Evolutionary conservation across 2,329 filamentous ascomycete species (phyloP), one percentile per base, ranked within the genome.

Genomic region (Venturia effusa): DNA sequence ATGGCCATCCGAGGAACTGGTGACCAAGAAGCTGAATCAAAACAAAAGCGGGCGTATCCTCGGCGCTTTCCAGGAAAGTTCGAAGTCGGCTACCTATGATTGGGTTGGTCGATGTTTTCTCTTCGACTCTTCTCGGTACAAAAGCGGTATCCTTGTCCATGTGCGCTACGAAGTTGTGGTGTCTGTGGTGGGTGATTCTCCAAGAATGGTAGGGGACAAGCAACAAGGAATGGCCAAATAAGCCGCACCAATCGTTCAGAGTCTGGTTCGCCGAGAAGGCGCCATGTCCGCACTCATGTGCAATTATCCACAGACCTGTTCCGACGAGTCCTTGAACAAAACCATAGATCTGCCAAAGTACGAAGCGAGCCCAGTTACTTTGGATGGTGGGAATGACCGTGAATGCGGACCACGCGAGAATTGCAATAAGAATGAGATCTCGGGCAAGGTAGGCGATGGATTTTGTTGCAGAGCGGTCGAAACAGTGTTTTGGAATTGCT

Each of bases 171-270:
- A 83, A 87, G 68, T 82, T 82, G 76, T 90, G 88, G 75, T 90
- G 88, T 61, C 86, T 82, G 66, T 82, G 81, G 73, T 90, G 88
- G 40, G 83, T 86, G 72, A 84, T 85, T 75, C 88, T 85, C 87
- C 87, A 90, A 57, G 83, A 85, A 77, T 88, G 89, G 76, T 87
- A 90, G 3, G 88, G 88, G 1, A 88, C 86, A 66, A 87, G 73
- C 48, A 89, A 79, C 65, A 81, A 78, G 7, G 84, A 87, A 79
- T 90, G 87, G 22, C 84, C 74, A 59, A 81, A 71, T 78, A 85
- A 88, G 66, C 87, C 87, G 64, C 85, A 77, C 19, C 80, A 72
- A 69, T 87, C 81, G 73, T 89, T 89, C 67, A 88, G 71, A 37
- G 68, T 71, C 59, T 76, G 75, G 72, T 82, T 78, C 24, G 76